Conservation (phyloP, 139 green algal species). For the Chlamydomonas schloesseri region DNA sequence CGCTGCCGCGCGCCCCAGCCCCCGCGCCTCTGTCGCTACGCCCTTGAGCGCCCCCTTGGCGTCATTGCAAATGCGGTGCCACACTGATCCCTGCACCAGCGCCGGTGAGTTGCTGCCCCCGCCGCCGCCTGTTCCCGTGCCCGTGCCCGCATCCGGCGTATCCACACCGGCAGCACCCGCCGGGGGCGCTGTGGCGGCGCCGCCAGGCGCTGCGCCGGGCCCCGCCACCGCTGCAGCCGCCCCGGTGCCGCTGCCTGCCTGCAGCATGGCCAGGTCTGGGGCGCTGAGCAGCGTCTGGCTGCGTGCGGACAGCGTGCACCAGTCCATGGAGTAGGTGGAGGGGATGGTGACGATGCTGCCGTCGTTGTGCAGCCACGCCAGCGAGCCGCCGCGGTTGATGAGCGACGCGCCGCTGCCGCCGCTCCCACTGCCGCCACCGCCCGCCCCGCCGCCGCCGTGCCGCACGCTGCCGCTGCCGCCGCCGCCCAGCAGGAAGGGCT, state of each 20-base stretch:
- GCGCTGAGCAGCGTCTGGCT: constrained; percentile 8
- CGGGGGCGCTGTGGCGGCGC: not conserved
- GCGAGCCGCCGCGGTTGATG: not conserved
- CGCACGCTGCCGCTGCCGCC: not conserved
- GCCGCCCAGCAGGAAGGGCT: constrained; percentile 11
- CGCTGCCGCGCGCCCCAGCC: not conserved
- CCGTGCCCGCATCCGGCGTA: not conserved
- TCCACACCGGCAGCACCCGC: not conserved
- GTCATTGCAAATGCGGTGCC: constrained; percentile 15
- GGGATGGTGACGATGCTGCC: not conserved
- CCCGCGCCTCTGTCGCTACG: not conserved
- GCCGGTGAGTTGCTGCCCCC: not conserved
- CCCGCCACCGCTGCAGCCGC: not conserved
- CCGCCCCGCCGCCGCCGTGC: no score
- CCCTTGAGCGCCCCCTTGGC: not conserved
- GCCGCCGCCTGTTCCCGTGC: not conserved
- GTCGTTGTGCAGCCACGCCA: not conserved
- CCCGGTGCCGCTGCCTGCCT: not conserved
- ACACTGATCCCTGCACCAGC: not conserved
- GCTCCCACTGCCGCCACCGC: not conserved
- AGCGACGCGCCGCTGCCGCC: not conserved
- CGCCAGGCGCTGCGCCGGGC: not conserved
- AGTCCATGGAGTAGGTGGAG: constrained; percentile 36
- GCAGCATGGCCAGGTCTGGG: not conserved
- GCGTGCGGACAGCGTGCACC: constrained; percentile 18